Evolutionary conservation across 306 rosid species (phyloP).

Genomic region (Styphnolobium japonicum): DNA sequence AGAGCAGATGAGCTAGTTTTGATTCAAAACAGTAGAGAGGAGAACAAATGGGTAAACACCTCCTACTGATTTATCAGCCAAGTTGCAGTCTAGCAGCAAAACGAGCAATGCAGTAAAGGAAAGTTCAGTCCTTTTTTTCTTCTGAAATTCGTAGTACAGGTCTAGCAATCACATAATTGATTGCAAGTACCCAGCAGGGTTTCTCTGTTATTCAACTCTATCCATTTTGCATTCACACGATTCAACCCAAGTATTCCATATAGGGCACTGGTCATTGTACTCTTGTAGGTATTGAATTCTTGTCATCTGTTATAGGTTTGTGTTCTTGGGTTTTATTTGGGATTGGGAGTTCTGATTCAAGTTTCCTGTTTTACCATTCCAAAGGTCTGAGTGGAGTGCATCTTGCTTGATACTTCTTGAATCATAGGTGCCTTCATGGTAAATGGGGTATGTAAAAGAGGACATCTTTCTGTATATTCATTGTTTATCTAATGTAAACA

Average conservation of each 20-base stretch:
- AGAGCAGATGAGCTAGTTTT: conserved; percentile 75
- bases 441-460: conserved; percentile 23
- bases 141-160: conserved; percentile 28
- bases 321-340: conserved; percentile 42
- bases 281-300: conserved; percentile 38
- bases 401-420: conserved; percentile 13
- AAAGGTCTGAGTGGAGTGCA: conserved; percentile 5
- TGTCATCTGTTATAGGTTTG: conserved; percentile 34
- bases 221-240: conserved; percentile 31
- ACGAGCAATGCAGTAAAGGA: conserved; percentile 15
- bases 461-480: conserved; percentile 31
- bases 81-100: conserved; percentile 23
- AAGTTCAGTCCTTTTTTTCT: conserved; percentile 11
- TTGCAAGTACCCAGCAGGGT: conserved; percentile 26
- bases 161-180: conserved; percentile 20
- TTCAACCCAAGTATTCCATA: conserved; percentile 24
- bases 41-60: conserved; percentile 12
- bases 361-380: conserved; percentile 16
- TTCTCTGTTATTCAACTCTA: conserved; percentile 22
- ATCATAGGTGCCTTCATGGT: conserved; percentile 22
- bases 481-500: conserved; percentile 33
- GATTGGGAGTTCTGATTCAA: conserved; percentile 29
- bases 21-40: conserved; percentile 14
- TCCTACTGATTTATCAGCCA: not conserved
- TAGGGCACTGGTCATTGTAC: conserved; percentile 50